Conservation (phyloP, 75 land plant genomes). For the Sequoia sempervirens region DNA sequence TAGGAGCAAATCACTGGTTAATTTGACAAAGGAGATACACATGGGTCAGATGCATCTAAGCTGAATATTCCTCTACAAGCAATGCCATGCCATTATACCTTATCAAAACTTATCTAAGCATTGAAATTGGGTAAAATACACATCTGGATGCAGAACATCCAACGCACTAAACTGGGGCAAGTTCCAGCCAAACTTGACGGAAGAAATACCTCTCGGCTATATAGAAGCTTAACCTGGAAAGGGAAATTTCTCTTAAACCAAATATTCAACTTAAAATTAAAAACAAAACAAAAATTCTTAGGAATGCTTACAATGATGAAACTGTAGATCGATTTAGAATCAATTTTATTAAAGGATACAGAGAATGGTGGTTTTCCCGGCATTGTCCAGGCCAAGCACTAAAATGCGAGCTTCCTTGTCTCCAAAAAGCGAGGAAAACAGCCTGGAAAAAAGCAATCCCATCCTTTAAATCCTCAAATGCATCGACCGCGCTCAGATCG, state of each 20-base stretch:
- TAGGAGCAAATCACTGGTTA: neutral
- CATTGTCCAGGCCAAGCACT: slow-evolving; percentile 94
- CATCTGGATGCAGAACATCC: neutral
- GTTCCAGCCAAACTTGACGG: no score
- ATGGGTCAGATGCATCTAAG: neutral
- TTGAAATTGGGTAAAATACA: neutral
- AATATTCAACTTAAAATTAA: neutral
- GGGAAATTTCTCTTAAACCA: neutral
- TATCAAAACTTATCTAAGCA: neutral
- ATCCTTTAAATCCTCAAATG: slow-evolving; percentile 20
- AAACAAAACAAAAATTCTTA: no score
- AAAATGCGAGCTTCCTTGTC: slow-evolving; percentile 93
- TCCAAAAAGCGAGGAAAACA: slow-evolving; percentile 88
- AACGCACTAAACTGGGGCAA: no score
- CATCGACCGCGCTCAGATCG: neutral
- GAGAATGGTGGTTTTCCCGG: slow-evolving; percentile 96
- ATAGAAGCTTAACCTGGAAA: no score
- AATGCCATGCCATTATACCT: neutral
- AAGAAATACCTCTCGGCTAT: neutral
- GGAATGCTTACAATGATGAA: neutral
- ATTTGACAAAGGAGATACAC: neutral
- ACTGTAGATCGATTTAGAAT: neutral
- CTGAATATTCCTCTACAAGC: neutral
- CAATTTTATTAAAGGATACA: slow-evolving; percentile 45
- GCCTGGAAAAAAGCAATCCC: slow-evolving; percentile 74